These are phyloP conservation scores for Collariella sp. DNA, from an alignment of 495 filamentous ascomycete genomes.

Conservation along the genomic window DNA sequence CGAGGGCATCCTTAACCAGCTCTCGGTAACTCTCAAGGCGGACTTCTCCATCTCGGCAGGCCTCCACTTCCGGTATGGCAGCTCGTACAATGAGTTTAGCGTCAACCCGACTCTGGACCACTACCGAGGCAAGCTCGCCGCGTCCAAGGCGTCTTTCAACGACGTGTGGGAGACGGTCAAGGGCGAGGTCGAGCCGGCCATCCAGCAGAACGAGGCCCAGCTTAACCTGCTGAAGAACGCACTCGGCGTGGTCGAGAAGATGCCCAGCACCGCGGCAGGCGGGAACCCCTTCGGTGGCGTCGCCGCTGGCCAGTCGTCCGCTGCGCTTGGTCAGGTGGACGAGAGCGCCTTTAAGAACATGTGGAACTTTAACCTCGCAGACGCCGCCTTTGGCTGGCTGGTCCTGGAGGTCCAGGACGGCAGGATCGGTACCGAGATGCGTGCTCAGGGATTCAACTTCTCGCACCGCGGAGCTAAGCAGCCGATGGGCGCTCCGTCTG, in stretches of 20 bases:
- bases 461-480: constrained; percentile 71
- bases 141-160: constrained; percentile 96
- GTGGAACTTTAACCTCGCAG: constrained; percentile 99
- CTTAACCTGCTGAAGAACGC: constrained; percentile 85
- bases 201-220: constrained; percentile 85
- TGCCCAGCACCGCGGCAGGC: constrained; percentile 88
- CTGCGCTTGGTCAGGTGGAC: constrained; percentile 77
- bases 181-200: constrained; percentile 85
- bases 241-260: constrained; percentile 83
- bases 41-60: constrained; percentile 98
- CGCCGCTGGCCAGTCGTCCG: constrained; percentile 50
- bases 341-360: constrained; percentile 99
- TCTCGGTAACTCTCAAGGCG: constrained; percentile 94
- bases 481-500: constrained; percentile 24
- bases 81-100: constrained; percentile 99
- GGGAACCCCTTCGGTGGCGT: constrained; percentile 94
- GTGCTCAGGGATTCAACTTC: constrained; percentile 98
- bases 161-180: constrained; percentile 99
- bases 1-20: constrained; percentile 94
- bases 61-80: constrained; percentile 97
- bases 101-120: constrained; percentile 97
- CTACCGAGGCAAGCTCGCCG: constrained; percentile 98
- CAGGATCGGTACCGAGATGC: constrained; percentile 95
- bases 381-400: constrained; percentile 93
- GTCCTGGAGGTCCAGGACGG: constrained; percentile 91